phyloP scores from a whole-genome alignment of 768 basidiomycete species.

The Rhodocollybia butyracea region DNA sequence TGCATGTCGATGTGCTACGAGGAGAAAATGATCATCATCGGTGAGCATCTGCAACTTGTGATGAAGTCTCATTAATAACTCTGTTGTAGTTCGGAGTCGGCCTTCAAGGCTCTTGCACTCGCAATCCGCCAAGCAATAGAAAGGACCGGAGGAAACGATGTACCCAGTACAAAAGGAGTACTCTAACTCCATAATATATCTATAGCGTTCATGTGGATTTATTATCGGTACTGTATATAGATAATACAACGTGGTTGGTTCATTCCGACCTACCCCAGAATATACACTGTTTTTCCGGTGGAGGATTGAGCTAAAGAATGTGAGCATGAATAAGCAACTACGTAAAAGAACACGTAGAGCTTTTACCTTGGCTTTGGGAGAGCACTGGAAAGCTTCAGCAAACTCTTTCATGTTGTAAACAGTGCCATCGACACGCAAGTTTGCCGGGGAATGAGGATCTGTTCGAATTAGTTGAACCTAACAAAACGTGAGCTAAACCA shows the following conservation, averaged over 20 bases:
- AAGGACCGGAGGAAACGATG: slow-evolving; percentile 82
- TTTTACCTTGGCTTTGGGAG: slow-evolving; percentile 64
- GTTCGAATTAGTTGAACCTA: slow-evolving; percentile 78
- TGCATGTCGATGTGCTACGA: slow-evolving; percentile 91
- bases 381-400: slow-evolving; percentile 82
- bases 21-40: slow-evolving; percentile 98
- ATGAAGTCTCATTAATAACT: neutral
- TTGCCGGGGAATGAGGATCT: slow-evolving; percentile 84
- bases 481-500: neutral
- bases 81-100: slow-evolving; percentile 79
- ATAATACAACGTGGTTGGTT: neutral
- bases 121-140: slow-evolving; percentile 95
- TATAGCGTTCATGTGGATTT: neutral
- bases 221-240: neutral
- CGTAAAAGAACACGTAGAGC: neutral
- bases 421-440: slow-evolving; percentile 83
- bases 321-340: neutral
- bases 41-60: slow-evolving; percentile 40
- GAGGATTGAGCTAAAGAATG: slow-evolving; percentile 72
- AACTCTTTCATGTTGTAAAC: slow-evolving; percentile 87
- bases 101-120: slow-evolving; percentile 96
- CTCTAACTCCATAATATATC: slow-evolving; percentile 37
- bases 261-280: slow-evolving; percentile 51
- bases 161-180: slow-evolving; percentile 97
- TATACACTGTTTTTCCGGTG: slow-evolving; percentile 69